phyloP scores from a whole-genome alignment of 352 stramenopile species.

The Hyaloperonospora brassicae region DNA sequence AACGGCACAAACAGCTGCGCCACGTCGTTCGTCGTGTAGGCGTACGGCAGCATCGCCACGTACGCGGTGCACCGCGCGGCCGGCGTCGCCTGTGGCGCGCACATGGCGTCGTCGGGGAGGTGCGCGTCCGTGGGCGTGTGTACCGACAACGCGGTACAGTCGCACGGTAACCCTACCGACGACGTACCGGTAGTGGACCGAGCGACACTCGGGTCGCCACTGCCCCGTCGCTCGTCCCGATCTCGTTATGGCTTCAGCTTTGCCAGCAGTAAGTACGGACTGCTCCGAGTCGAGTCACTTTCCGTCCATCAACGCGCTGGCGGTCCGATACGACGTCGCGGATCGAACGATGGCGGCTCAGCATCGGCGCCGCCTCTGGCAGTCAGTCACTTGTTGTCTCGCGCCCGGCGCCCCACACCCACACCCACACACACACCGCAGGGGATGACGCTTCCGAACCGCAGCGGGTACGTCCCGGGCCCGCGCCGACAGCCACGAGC shows the following conservation, averaged over 20 bases:
- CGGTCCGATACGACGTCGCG: neutral
- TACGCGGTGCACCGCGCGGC: conserved; percentile 54
- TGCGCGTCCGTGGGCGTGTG: neutral
- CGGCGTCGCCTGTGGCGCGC: neutral
- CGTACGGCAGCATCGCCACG: conserved; percentile 84
- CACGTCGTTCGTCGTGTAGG: conserved; percentile 84
- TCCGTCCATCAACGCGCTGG: neutral
- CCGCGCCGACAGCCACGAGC: conserved; percentile 14
- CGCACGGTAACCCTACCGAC: neutral
- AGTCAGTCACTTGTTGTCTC: neutral
- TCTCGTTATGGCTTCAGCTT: too few species aligned
- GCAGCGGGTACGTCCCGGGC: conserved; percentile 10
- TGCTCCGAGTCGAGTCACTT: neutral
- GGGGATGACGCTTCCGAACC: neutral
- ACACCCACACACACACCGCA: too few species aligned
- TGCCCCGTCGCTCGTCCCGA: too few species aligned
- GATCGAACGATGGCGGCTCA: neutral
- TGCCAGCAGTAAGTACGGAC: neutral
- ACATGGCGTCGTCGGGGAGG: neutral
- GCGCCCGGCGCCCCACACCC: neutral
- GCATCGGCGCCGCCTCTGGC: neutral
- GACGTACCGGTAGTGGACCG: neutral
- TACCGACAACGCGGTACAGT: neutral
- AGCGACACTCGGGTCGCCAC: too few species aligned
- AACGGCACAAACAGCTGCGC: conserved; percentile 77